Evolutionary conservation across 169 alveolate species (phyloP).

Genomic region (Plasmodium gaboni): DNA sequence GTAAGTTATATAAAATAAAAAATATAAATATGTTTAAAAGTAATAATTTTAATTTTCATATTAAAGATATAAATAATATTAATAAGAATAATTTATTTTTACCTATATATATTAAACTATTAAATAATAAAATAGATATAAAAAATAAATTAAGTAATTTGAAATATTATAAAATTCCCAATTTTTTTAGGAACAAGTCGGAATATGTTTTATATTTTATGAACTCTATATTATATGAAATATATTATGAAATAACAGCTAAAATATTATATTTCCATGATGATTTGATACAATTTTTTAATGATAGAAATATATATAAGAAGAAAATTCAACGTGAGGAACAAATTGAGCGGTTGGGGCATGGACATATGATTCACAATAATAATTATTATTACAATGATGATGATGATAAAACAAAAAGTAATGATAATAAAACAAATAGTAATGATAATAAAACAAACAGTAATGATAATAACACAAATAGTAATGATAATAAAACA

Average conservation of each 20-base stretch:
- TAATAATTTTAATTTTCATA: conserved; percentile 22
- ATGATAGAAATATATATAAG: neutral
- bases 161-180: conserved; percentile 12
- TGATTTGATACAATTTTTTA: conserved; percentile 8
- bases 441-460: too few species aligned
- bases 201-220: conserved; percentile 47
- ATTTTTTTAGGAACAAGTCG: conserved; percentile 51
- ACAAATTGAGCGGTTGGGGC: neutral
- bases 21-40: conserved; percentile 14
- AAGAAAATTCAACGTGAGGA: neutral
- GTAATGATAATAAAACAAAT: too few species aligned
- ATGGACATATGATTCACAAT: neutral
- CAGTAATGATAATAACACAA: too few species aligned
- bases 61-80: conserved; percentile 5
- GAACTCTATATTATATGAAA: conserved; percentile 52
- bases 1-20: conserved; percentile 34
- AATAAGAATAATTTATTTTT: conserved; percentile 28
- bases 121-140: conserved; percentile 19
- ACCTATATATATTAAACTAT: conserved; percentile 26
- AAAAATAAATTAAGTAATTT: conserved; percentile 21
- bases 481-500: too few species aligned
- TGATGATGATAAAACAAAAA: too few species aligned
- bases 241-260: conserved; percentile 25
- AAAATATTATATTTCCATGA: conserved; percentile 15
- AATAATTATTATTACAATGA: too few species aligned